Evolutionary conservation across 2,329 filamentous ascomycete genomes (phyloP).

Genomic region (Ceratocystis ficicola): DNA sequence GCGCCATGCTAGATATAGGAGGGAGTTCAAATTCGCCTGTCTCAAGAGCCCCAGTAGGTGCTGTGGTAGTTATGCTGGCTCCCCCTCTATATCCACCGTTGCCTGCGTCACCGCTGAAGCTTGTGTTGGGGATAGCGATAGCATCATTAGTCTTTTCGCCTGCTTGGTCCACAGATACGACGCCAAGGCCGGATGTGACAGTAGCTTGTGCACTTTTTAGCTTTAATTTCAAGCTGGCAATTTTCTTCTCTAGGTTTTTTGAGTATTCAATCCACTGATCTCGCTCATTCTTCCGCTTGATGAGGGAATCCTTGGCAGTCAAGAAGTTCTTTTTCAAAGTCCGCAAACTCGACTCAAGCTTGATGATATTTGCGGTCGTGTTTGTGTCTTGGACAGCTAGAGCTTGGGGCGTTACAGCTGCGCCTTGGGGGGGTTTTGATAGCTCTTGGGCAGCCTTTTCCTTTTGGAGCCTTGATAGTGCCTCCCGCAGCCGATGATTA

Average conservation of each 20-base stretch:
- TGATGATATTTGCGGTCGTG: background rate
- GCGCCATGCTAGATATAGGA: conserved; percentile 6
- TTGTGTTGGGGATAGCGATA: conserved; percentile 15
- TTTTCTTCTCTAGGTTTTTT: conserved; percentile 33
- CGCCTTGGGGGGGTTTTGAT: background rate
- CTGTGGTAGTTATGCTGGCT: background rate
- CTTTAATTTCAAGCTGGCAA: conserved; percentile 27
- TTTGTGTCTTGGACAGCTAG: conserved; percentile 13
- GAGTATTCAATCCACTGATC: conserved; percentile 38
- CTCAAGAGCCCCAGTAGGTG: background rate
- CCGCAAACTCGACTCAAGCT: conserved; percentile 2
- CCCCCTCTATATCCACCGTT: background rate
- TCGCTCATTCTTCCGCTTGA: conserved; percentile 33
- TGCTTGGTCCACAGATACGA: background rate
- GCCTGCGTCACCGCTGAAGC: conserved; percentile 9
- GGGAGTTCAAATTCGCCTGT: conserved; percentile 6
- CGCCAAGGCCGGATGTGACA: background rate
- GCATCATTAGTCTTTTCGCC: conserved; percentile 13
- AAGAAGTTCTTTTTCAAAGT: conserved; percentile 33
- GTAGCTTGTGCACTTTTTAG: conserved; percentile 20
- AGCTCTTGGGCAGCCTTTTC: conserved; percentile 25
- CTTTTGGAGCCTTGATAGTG: conserved; percentile 27
- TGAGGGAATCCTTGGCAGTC: conserved; percentile 31
- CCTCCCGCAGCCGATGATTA: conserved; percentile 32
- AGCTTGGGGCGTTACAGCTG: conserved; percentile 13